Base-by-base conservation (phyloP, 345 rosid species). In the Euphorbia lathyris region DNA sequence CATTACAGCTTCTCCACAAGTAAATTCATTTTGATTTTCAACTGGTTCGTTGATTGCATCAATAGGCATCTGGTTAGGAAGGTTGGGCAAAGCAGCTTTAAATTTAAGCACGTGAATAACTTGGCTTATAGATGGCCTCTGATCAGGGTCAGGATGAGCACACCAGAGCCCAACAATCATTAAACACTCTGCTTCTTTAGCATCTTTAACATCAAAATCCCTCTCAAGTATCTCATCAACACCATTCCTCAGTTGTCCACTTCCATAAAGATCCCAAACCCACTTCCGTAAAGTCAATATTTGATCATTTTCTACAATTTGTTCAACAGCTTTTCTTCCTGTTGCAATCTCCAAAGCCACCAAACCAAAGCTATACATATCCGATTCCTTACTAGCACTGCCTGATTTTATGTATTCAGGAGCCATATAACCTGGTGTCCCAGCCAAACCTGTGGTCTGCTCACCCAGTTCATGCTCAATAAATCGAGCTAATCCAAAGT, bases 381-480 rank as follows among this genome's bases (percentile, higher is more conserved):
- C 85, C 0, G 85, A 77, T 36, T 76, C 79, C 51, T 82, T 86
- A 63, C 84, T 83, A 1, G 87, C 80, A 19, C 76, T 75, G 7
- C 88, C 82, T 16, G 86, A 83, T 52, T 71, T 76, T 27, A 81
- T 22, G 32, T 81, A 88, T 47, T 88, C 86, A 0, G 80, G 88
- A 25, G 90, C 79, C 77, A 86, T 26, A 71, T 88, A 84, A 0
- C 86, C 86, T 0, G 80, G 71, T 0, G 88, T 87, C 9, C 82
- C 84, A 0, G 82, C 92, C 65, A 80, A 23, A 56, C 81, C 73
- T 0, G 88, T 85, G 0, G 83, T 82, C 81, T 0, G 67, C 82
- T 43, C 11, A 7, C 65, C 65, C 1, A 36, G 65, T 3, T 61
- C 47, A 11, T 61, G 65, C 2, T 61, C 65, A 23, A 36, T 61